phyloP scores from a whole-genome alignment of 768 basidiomycete species.

The Lentinula lateritia region DNA sequence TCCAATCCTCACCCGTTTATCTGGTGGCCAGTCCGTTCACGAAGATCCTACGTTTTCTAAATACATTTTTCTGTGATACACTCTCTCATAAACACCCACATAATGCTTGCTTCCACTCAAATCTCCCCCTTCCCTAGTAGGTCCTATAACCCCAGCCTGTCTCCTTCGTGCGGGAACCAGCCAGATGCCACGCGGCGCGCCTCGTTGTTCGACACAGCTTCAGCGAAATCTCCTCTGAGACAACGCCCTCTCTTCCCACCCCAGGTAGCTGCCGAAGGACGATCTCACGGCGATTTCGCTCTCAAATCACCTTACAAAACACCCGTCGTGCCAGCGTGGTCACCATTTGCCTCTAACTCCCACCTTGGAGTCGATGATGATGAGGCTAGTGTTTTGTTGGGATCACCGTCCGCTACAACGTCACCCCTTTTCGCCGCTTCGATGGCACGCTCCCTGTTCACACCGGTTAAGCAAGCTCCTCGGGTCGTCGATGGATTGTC shows the following conservation, averaged over 20 bases:
- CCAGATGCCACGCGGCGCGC: constrained; percentile 28
- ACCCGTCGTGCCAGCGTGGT: constrained; percentile 31
- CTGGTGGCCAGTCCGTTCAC: background rate
- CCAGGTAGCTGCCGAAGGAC: constrained; percentile 16
- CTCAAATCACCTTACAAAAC: constrained; percentile 48
- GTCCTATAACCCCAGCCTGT: constrained; percentile 24
- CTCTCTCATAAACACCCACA: constrained; percentile 16
- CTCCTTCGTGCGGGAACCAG: constrained; percentile 29
- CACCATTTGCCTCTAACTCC: constrained; percentile 25
- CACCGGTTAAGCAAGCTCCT: constrained; percentile 52
- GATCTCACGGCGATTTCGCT: constrained; percentile 39
- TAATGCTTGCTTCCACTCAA: constrained; percentile 42
- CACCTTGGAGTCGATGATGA: constrained; percentile 45
- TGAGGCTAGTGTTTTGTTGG: constrained; percentile 54
- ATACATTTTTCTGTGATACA: constrained; percentile 5
- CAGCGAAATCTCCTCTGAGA: constrained; percentile 59
- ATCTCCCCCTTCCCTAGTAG: constrained; percentile 25
- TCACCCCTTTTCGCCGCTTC: constrained; percentile 39
- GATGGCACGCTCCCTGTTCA: constrained; percentile 47
- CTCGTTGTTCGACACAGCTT: constrained; percentile 45
- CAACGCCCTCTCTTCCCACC: constrained; percentile 35
- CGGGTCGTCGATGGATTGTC: constrained; percentile 28
- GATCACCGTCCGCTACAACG: constrained; percentile 34
- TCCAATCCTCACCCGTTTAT: background rate
- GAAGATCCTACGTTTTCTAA: constrained; percentile 1